Evolutionary conservation across 768 basidiomycete species (phyloP).

Genomic region (Gloeopeniophorella convolvens): DNA sequence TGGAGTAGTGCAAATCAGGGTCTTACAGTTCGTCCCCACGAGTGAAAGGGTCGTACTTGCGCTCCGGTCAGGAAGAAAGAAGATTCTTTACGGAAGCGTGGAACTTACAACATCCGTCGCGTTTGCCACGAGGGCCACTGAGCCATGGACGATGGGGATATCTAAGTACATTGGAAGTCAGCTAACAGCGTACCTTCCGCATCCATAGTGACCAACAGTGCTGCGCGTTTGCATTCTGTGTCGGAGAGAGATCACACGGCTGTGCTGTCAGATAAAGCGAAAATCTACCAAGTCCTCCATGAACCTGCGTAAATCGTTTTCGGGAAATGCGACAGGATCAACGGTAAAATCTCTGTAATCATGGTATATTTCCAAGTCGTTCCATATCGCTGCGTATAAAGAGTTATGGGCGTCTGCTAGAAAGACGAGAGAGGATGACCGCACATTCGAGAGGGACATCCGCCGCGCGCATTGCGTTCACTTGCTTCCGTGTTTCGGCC

Average conservation of each 20-base stretch:
- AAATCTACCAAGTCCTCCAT: conserved; percentile 45
- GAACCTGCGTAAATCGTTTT: conserved; percentile 45
- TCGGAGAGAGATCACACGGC: not conserved
- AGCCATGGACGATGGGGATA: conserved; percentile 68
- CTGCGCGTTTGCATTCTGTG: conserved; percentile 41
- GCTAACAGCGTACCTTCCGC: too few relatives aligned
- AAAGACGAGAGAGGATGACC: conserved; percentile 4
- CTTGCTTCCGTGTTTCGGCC: conserved; percentile 49
- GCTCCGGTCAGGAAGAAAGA: too few relatives aligned
- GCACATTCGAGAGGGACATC: conserved; percentile 72
- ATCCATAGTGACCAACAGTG: conserved; percentile 37
- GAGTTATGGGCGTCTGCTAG: too few relatives aligned
- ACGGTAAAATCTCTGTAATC: conserved; percentile 62
- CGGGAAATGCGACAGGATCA: conserved; percentile 58
- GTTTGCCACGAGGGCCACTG: conserved; percentile 50
- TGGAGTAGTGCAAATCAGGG: not conserved
- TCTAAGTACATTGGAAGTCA: conserved; percentile 31
- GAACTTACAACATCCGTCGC: conserved; percentile 52
- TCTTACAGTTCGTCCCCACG: conserved; percentile 52
- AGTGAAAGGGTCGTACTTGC: conserved; percentile 69
- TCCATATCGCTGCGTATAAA: conserved; percentile 66
- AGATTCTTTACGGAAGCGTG: too few relatives aligned
- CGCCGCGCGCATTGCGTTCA: conserved; percentile 55
- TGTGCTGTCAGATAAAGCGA: not conserved
- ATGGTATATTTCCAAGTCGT: conserved; percentile 70